Conservation (phyloP, 257 asterid species). For the Ocimum tenuiflorum region DNA sequence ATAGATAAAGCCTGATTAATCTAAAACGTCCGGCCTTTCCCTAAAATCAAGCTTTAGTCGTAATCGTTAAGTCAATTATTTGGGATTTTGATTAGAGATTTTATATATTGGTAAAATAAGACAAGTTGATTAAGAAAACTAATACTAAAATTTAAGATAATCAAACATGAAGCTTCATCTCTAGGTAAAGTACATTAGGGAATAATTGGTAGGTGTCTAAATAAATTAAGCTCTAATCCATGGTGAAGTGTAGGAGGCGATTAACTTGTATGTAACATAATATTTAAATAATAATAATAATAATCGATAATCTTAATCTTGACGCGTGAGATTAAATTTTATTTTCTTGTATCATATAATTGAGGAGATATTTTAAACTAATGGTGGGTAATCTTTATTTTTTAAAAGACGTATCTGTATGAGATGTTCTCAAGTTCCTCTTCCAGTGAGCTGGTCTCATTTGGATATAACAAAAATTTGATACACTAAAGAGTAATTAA, state of each 20-base stretch:
- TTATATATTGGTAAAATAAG: conserved; percentile 1
- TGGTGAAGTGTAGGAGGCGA: conserved; percentile 5
- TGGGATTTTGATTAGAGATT: conserved; percentile 4
- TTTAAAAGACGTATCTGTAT: too few relatives aligned
- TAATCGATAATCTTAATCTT: too few relatives aligned
- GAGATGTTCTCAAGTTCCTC: too few relatives aligned
- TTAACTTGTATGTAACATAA: conserved; percentile 1
- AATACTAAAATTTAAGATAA: conserved; percentile 6
- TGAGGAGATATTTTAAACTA: too few relatives aligned
- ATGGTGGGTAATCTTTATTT: too few relatives aligned
- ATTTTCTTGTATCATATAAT: too few relatives aligned
- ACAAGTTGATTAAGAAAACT: conserved; percentile 15
- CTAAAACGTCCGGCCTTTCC: not conserved
- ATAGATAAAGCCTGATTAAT: not conserved
- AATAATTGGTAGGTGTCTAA: conserved; percentile 22
- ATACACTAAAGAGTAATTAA: too few relatives aligned
- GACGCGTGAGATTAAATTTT: too few relatives aligned
- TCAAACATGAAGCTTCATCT: conserved; percentile 14
- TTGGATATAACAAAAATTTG: too few relatives aligned
- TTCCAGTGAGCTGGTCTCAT: too few relatives aligned
- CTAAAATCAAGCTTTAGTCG: conserved; percentile 18
- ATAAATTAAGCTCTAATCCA: conserved; percentile 24
- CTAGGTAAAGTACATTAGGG: conserved; percentile 20
- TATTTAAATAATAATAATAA: not conserved
- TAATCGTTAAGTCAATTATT: conserved; percentile 24